phyloP scores from a whole-genome alignment of 495 filamentous ascomycete genomes.

The Lasiosphaeria ovina region DNA sequence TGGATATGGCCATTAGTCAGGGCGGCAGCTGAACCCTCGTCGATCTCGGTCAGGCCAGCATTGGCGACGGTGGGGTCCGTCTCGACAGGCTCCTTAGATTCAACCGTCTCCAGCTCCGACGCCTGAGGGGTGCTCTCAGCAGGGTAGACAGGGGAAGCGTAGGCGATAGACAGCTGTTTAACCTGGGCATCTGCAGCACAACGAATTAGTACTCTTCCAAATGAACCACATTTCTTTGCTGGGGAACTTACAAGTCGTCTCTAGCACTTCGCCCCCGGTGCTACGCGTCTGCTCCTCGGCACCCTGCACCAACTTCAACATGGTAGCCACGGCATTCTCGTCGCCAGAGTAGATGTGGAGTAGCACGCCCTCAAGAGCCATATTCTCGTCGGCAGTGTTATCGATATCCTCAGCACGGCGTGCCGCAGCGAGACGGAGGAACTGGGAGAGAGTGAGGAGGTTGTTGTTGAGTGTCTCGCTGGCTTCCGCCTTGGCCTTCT shows the following conservation, averaged over 20 bases:
- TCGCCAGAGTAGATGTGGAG: slow-evolving; percentile 87
- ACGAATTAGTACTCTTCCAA: slow-evolving; percentile 25
- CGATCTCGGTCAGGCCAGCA: slow-evolving; percentile 70
- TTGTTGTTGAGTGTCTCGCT: slow-evolving; percentile 51
- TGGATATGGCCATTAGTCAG: slow-evolving; percentile 51
- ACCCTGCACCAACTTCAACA: slow-evolving; percentile 82
- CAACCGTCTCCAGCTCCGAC: slow-evolving; percentile 22
- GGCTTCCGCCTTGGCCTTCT: slow-evolving; percentile 57
- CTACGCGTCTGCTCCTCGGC: slow-evolving; percentile 67
- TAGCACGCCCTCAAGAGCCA: slow-evolving; percentile 86
- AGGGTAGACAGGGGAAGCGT: slow-evolving; percentile 34
- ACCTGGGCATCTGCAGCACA: slow-evolving; percentile 61
- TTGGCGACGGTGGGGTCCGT: slow-evolving; percentile 77
- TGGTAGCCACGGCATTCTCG: slow-evolving; percentile 72
- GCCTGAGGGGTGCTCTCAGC: slow-evolving; percentile 41
- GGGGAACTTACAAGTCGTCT: slow-evolving; percentile 70
- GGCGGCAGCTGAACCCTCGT: slow-evolving; percentile 40
- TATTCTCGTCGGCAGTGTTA: slow-evolving; percentile 64
- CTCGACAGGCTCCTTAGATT: slow-evolving; percentile 46
- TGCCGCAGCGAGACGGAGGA: slow-evolving; percentile 74
- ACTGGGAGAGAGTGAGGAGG: slow-evolving; percentile 70
- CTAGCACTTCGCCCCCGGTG: slow-evolving; percentile 60
- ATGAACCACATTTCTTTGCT: neutral
- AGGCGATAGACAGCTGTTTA: slow-evolving; percentile 57
- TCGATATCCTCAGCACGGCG: slow-evolving; percentile 64